Evolutionary conservation across 2,329 filamentous ascomycete species (phyloP).

Genomic region (Coniochaeta pulveracea): DNA sequence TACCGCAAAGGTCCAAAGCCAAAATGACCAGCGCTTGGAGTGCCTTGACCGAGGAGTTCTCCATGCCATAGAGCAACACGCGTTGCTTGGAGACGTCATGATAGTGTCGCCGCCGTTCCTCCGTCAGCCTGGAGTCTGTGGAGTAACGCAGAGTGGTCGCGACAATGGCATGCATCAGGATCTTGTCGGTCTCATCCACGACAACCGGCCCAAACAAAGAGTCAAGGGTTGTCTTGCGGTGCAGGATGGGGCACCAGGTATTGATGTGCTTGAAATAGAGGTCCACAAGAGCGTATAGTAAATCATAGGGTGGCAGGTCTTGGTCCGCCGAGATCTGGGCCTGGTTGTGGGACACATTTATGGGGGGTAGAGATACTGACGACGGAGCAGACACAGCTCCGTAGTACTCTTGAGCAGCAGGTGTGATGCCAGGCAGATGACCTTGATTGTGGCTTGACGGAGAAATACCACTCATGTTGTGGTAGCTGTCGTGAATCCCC

Average conservation of each 20-base stretch:
- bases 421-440: constrained; percentile 22
- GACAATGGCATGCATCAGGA: constrained; percentile 79
- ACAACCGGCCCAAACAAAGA: constrained; percentile 67
- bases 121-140: constrained; percentile 61
- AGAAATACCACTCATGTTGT: constrained; percentile 26
- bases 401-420: constrained; percentile 39
- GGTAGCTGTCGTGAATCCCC: constrained; percentile 37
- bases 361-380: constrained; percentile 35
- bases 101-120: constrained; percentile 62
- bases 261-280: constrained; percentile 74
- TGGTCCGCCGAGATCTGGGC: constrained; percentile 42
- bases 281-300: constrained; percentile 62
- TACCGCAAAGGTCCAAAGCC: constrained; percentile 73
- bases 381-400: constrained; percentile 13
- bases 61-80: constrained; percentile 76
- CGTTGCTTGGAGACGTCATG: constrained; percentile 75
- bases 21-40: constrained; percentile 81
- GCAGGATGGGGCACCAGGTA: constrained; percentile 82
- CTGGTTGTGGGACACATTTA: constrained; percentile 38
- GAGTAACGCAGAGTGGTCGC: constrained; percentile 81
- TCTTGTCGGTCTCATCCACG: constrained; percentile 69
- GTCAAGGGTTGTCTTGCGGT: constrained; percentile 71
- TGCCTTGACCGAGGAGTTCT: constrained; percentile 81
- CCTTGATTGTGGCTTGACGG: constrained; percentile 22
- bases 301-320: constrained; percentile 63